Evolutionary conservation across 2,329 filamentous ascomycete species (phyloP).

Genomic region (Macrophomina tecta): DNA sequence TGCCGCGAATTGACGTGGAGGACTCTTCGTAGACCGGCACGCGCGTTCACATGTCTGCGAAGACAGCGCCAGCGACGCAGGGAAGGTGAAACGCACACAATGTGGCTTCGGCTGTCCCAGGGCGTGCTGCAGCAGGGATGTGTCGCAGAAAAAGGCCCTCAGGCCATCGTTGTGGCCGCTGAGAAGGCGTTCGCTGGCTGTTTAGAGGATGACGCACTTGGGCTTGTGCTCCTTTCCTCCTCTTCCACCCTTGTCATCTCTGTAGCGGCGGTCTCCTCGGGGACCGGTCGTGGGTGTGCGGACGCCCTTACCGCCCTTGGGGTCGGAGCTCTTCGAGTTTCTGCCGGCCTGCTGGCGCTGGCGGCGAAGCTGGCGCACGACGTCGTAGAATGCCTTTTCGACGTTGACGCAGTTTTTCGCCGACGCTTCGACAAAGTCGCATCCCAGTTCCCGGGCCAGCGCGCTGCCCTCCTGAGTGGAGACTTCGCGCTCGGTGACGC

Average conservation of each 20-base stretch:
- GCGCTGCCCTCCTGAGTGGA: slow-evolving; percentile 95
- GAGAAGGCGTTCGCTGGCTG: slow-evolving; percentile 16
- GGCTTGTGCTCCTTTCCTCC: slow-evolving; percentile 28
- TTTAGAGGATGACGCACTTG: slow-evolving; percentile 28
- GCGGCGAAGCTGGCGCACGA: slow-evolving; percentile 86
- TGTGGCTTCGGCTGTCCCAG: slow-evolving; percentile 12
- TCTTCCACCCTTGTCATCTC: slow-evolving; percentile 26
- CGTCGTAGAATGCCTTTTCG: slow-evolving; percentile 97
- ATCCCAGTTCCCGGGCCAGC: slow-evolving; percentile 87
- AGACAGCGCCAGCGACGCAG: slow-evolving; percentile 18
- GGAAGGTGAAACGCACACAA: slow-evolving; percentile 10
- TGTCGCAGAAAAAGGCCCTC: slow-evolving; percentile 24
- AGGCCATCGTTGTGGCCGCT: slow-evolving; percentile 6
- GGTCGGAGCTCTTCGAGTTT: slow-evolving; percentile 28
- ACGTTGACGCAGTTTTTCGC: slow-evolving; percentile 99
- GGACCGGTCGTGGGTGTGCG: slow-evolving; percentile 14
- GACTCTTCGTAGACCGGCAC: slow-evolving; percentile 24
- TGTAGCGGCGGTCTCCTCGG: slow-evolving; percentile 23
- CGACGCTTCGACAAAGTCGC: slow-evolving; percentile 95
- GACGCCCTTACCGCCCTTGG: slow-evolving; percentile 24
- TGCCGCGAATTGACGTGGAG: slow-evolving; percentile 21
- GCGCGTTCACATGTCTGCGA: slow-evolving; percentile 27
- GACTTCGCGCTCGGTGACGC: slow-evolving; percentile 93
- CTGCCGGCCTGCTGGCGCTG: slow-evolving; percentile 65
- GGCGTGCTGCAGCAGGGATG: slow-evolving; percentile 23